Conservation (phyloP, 2,329 filamentous ascomycete genomes). For the Penicillium sp. region DNA sequence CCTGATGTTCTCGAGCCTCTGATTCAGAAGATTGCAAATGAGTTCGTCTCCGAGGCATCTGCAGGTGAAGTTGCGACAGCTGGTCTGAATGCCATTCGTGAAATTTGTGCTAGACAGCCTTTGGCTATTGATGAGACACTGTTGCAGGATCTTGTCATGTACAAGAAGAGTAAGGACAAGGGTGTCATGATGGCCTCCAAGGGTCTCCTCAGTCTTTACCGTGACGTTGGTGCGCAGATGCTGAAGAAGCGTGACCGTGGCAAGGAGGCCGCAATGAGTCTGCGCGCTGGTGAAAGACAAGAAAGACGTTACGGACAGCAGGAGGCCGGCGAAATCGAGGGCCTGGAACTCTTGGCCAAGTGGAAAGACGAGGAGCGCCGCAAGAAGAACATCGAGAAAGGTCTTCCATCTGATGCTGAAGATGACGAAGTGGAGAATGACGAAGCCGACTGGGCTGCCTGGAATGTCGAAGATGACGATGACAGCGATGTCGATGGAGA, state of each 20-base stretch:
- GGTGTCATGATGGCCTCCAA: constrained; percentile 98
- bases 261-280: constrained; percentile 81
- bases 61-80: constrained; percentile 88
- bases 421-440: constrained; percentile 62
- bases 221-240: constrained; percentile 86
- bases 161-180: constrained; percentile 97
- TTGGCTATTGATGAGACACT: constrained; percentile 95
- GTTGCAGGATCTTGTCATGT: constrained; percentile 93
- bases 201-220: constrained; percentile 83
- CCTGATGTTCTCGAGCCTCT: constrained; percentile 89
- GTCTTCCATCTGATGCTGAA: constrained; percentile 60
- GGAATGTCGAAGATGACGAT: constrained; percentile 59
- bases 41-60: constrained; percentile 94
- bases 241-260: constrained; percentile 86
- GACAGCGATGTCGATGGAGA: constrained; percentile 73
- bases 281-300: constrained; percentile 72
- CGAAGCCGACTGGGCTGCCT: constrained; percentile 57
- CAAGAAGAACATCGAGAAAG: constrained; percentile 67
- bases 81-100: constrained; percentile 89
- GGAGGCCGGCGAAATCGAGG: constrained; percentile 77
- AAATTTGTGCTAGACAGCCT: constrained; percentile 88
- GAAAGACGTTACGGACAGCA: constrained; percentile 82
- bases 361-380: constrained; percentile 90
- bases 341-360: constrained; percentile 82
- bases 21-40: constrained; percentile 93